A percentile compares a stretch with the other conserved stretches of the same genome.
phyloP scores from a whole-genome alignment of 2,329 filamentous ascomycete genomes.

The Rutstroemia sydowiana region DNA sequence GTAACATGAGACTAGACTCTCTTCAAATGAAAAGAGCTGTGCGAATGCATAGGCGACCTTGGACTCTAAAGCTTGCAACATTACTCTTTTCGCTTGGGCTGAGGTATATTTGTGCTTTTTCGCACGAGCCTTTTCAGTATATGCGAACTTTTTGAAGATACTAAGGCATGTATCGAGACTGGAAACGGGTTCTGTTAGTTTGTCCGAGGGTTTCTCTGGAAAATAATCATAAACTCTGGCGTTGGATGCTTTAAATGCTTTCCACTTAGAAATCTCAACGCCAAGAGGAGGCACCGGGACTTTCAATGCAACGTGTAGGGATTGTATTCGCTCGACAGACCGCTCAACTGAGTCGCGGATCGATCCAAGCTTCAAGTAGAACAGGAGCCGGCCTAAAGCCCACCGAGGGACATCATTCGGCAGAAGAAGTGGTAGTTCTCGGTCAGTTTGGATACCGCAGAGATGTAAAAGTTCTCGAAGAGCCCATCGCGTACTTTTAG shows the following conservation, averaged over 20 bases:
- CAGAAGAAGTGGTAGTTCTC: conserved; percentile 5
- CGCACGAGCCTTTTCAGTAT: not conserved
- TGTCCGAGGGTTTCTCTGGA: not conserved
- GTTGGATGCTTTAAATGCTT: not conserved
- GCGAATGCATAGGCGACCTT: not conserved
- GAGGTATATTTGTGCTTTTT: not conserved
- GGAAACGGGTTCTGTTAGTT: not conserved
- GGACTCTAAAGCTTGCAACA: conserved; percentile 3
- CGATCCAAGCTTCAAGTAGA: conserved; percentile 15
- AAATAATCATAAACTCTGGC: conserved; percentile 2
- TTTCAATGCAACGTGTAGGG: not conserved
- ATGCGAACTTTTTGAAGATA: not conserved
- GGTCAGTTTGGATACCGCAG: conserved; percentile 18
- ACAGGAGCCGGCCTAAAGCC: conserved; percentile 15
- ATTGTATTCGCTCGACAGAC: not conserved
- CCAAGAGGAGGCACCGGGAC: not conserved
- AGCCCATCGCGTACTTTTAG: conserved; percentile 13
- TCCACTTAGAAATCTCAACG: not conserved
- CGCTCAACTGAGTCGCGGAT: conserved; percentile 12
- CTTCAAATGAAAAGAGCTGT: not conserved
- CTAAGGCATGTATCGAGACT: not conserved
- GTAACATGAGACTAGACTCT: not conserved
- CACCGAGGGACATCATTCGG: conserved; percentile 12
- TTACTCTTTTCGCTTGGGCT: conserved; percentile 1
- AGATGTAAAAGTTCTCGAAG: conserved; percentile 22